phyloP scores from a whole-genome alignment of 2,329 filamentous ascomycete species.

The Colletotrichum brevisporum region DNA sequence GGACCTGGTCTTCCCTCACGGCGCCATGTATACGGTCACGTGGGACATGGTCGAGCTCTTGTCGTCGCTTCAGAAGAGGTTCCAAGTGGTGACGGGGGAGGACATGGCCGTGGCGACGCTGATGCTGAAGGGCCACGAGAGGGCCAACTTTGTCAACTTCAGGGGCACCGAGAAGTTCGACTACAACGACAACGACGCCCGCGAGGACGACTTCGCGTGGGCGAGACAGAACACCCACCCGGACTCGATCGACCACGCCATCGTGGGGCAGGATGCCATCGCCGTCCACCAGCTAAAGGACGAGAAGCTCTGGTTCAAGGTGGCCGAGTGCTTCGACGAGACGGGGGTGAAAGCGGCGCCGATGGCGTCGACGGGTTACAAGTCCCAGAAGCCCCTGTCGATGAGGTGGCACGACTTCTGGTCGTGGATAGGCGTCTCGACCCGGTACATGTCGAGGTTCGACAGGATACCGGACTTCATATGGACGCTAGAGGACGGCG shows the following conservation, averaged over 20 bases:
- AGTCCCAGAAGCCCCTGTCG: conserved; percentile 32
- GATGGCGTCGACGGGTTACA: conserved; percentile 1
- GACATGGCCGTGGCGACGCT: conserved; percentile 49
- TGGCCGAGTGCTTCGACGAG: conserved; percentile 48
- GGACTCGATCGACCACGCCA: conserved; percentile 45
- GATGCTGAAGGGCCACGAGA: conserved; percentile 46
- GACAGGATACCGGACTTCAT: conserved; percentile 44
- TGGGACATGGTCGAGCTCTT: conserved; percentile 51
- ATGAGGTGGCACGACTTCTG: conserved; percentile 46
- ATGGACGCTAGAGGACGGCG: conserved; percentile 40
- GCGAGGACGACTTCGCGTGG: conserved; percentile 48
- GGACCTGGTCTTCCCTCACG: conserved; percentile 49
- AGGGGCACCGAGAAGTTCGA: conserved; percentile 49
- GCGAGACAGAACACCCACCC: conserved; percentile 46
- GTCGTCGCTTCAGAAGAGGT: conserved; percentile 44
- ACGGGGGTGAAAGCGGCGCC: conserved; percentile 44
- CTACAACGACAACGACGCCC: conserved; percentile 47
- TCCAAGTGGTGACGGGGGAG: conserved; percentile 48
- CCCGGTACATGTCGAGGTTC: conserved; percentile 42
- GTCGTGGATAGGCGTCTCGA: conserved; percentile 41
- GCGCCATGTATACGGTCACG: conserved; percentile 51
- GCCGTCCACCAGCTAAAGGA: conserved; percentile 49
- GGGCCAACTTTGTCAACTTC: conserved; percentile 48
- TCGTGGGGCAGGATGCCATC: conserved; percentile 43
- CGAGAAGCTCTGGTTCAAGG: conserved; percentile 45